A percentile compares a stretch with the other conserved stretches of the same genome.
Conservation (phyloP, 331 rosid species). For the Ulmus americana region DNA sequence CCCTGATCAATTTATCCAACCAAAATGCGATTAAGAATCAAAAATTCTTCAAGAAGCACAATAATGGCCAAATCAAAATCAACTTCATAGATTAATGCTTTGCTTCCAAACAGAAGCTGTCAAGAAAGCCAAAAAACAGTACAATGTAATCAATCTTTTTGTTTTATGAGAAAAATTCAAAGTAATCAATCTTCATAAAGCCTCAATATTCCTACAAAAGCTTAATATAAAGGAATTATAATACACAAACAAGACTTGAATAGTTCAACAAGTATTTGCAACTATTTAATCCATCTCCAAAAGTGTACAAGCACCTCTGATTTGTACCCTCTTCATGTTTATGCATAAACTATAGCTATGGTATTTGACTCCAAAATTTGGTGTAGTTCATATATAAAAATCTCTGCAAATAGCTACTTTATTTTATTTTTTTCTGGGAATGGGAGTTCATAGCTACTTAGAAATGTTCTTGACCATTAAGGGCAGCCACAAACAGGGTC, state of each 20-base stretch:
- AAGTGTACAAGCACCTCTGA: slow-evolving; percentile 31
- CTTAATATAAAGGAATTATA: slow-evolving; percentile 20
- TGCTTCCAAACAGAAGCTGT: no score
- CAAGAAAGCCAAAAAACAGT: no score
- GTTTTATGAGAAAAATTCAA: no score
- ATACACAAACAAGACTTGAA: slow-evolving; percentile 22
- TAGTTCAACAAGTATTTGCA: slow-evolving; percentile 20
- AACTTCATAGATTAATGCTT: no score
- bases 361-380: slow-evolving; percentile 20
- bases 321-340: slow-evolving; percentile 21
- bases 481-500: background rate
- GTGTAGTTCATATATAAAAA: slow-evolving; percentile 1
- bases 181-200: no score
- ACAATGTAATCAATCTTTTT: no score
- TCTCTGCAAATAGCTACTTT: background rate
- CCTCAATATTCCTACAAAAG: background rate
- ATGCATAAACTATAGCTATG: slow-evolving; percentile 17
- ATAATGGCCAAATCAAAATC: no score
- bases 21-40: no score
- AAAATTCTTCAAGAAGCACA: no score
- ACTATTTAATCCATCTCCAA: slow-evolving; percentile 24
- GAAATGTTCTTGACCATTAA: slow-evolving; percentile 2
- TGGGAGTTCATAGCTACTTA: slow-evolving; percentile 16
- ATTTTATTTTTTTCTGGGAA: background rate
- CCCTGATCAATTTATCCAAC: no score